phyloP scores from a whole-genome alignment of 75 land plant species.

The Pinus tabuliformis region DNA sequence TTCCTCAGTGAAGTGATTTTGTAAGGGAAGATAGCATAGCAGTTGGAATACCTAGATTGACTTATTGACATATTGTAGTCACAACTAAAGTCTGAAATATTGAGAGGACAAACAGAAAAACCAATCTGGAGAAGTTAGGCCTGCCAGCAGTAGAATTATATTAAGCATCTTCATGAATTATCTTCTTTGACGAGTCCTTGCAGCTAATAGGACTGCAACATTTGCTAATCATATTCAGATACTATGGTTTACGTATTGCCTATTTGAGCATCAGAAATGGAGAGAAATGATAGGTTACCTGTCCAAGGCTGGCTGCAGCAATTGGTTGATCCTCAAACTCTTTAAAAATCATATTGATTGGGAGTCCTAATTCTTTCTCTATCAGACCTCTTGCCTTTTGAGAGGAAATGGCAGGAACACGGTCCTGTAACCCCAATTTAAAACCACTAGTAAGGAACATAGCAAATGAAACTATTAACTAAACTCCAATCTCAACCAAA shows the following conservation, averaged over 20 bases:
- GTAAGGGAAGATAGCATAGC: not conserved
- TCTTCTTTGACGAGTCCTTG: not conserved
- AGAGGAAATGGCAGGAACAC: constrained; percentile 92
- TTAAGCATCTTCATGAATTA: not conserved
- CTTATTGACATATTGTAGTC: not conserved
- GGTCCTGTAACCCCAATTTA: constrained; percentile 53
- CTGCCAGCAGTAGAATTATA: not conserved
- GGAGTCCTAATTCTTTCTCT: constrained; percentile 69
- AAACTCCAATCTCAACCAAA: constrained; percentile 4
- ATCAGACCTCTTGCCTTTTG: constrained; percentile 71
- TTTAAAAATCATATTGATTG: constrained; percentile 61
- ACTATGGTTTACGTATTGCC: not conserved
- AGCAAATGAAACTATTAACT: not conserved
- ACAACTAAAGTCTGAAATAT: constrained; percentile 3
- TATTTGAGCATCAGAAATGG: not conserved
- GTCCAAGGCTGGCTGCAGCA: constrained; percentile 99
- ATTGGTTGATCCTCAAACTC: constrained; percentile 90
- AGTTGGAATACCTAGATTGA: not conserved
- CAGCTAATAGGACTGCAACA: not conserved
- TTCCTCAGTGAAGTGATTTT: not conserved
- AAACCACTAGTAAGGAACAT: not conserved
- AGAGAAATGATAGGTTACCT: constrained; percentile 47
- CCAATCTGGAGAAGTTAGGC: not conserved
- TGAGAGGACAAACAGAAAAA: not conserved
- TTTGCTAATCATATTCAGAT: not conserved